A percentile compares a stretch with the other conserved stretches of the same genome.
Evolutionary conservation across 2,329 filamentous ascomycete genomes (phyloP).

Genomic region (Penicillium italicum): DNA sequence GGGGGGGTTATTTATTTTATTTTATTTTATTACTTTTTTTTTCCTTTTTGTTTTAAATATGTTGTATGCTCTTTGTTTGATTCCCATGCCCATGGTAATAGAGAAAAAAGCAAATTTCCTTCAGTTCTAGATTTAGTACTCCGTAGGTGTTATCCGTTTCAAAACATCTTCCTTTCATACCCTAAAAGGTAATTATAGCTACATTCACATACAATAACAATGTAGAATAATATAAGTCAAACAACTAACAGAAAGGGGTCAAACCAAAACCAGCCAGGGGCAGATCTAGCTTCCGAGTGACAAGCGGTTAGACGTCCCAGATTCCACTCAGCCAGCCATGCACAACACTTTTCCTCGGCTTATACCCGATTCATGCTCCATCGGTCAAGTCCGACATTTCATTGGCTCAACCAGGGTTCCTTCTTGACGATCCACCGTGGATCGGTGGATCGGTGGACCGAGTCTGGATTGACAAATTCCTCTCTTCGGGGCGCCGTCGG

Average conservation of each 20-base stretch:
- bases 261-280: slow-evolving; percentile 13
- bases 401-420: slow-evolving; percentile 18
- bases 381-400: slow-evolving; percentile 4
- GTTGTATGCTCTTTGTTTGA: neutral
- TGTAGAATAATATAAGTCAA: neutral
- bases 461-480: slow-evolving; percentile 19
- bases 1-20: neutral
- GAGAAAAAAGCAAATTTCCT: neutral
- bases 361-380: slow-evolving; percentile 13
- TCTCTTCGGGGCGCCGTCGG: neutral
- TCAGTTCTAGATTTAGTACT: neutral
- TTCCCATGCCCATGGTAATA: neutral
- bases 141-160: neutral
- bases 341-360: slow-evolving; percentile 20
- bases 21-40: neutral
- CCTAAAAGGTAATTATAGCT: neutral
- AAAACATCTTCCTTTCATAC: neutral
- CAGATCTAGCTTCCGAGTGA: slow-evolving; percentile 18
- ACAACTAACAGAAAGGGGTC: slow-evolving; percentile 4
- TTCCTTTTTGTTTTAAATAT: too few relatives aligned
- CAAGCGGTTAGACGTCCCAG: slow-evolving; percentile 22
- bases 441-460: slow-evolving; percentile 1
- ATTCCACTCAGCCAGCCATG: slow-evolving; percentile 27
- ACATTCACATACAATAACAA: neutral
- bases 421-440: neutral